Percentiles rank a stretch among this genome's conserved stretches.
Conservation (phyloP, 208 protist species). For the Trypanosoma boissoni region DNA sequence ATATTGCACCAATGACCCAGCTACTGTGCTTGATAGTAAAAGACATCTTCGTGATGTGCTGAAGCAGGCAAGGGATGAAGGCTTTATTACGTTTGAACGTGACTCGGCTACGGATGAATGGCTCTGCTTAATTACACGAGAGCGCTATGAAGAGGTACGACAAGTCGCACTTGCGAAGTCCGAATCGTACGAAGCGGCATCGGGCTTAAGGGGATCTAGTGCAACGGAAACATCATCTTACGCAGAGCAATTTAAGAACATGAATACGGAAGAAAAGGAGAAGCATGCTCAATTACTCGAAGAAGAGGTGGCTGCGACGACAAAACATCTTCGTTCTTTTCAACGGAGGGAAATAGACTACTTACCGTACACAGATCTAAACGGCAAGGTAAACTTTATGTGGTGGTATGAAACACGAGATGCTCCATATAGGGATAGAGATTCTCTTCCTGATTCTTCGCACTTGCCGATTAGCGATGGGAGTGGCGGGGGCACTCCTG, state of each 20-base stretch:
- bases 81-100: conserved; percentile 84
- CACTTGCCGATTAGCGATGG: too few species aligned
- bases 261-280: conserved; percentile 64
- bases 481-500: too few species aligned
- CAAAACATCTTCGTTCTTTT: conserved; percentile 64
- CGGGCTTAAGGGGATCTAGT: conserved; percentile 45
- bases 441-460: conserved; percentile 36
- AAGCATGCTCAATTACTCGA: conserved; percentile 60
- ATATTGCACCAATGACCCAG: conserved; percentile 71
- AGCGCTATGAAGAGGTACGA: conserved; percentile 86
- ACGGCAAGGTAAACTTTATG: conserved; percentile 93
- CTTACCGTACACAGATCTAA: conserved; percentile 89
- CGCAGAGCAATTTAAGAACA: conserved; percentile 54
- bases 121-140: conserved; percentile 73
- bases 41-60: conserved; percentile 87
- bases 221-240: conserved; percentile 65
- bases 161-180: conserved; percentile 46
- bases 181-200: conserved; percentile 41
- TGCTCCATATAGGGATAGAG: conserved; percentile 7
- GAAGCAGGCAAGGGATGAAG: conserved; percentile 82
- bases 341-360: conserved; percentile 89
- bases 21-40: conserved; percentile 89
- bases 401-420: conserved; percentile 91
- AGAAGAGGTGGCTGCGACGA: conserved; percentile 66
- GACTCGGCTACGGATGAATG: conserved; percentile 63